Conservation (phyloP, 768 basidiomycete species). For the Lepiota venenata region DNA sequence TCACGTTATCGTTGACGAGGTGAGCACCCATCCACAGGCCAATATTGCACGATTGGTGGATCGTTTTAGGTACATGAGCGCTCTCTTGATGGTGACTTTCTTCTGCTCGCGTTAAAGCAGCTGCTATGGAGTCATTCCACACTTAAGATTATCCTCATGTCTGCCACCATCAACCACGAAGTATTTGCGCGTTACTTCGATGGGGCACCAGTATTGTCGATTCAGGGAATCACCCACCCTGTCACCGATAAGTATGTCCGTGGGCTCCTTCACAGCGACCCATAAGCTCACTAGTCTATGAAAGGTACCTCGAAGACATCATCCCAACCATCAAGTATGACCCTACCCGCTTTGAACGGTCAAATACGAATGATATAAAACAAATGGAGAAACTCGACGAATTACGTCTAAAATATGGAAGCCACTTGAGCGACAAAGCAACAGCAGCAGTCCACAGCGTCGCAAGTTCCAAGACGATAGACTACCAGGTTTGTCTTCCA, state of each 20-base stretch:
- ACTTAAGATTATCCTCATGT: slow-evolving; percentile 88
- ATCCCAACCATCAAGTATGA: slow-evolving; percentile 55
- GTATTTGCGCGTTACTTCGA: slow-evolving; percentile 82
- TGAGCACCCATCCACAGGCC: slow-evolving; percentile 23
- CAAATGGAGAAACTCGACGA: slow-evolving; percentile 29
- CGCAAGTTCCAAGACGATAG: slow-evolving; percentile 59
- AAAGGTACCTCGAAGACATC: slow-evolving; percentile 81
- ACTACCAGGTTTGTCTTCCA: slow-evolving; percentile 55
- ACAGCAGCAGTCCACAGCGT: slow-evolving; percentile 60
- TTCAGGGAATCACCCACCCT: slow-evolving; percentile 81
- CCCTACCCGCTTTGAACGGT: slow-evolving; percentile 38
- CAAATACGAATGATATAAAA: slow-evolving; percentile 36
- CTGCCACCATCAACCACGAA: slow-evolving; percentile 91
- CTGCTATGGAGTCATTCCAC: slow-evolving; percentile 58
- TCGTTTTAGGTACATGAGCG: slow-evolving; percentile 78
- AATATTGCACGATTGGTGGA: not conserved
- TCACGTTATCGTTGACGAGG: slow-evolving; percentile 92
- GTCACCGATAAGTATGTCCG: slow-evolving; percentile 67
- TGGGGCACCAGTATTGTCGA: slow-evolving; percentile 75
- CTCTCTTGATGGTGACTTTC: slow-evolving; percentile 86
- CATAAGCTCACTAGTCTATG: not conserved
- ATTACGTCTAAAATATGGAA: slow-evolving; percentile 45
- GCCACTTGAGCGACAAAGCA: slow-evolving; percentile 44
- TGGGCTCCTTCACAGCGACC: not conserved
- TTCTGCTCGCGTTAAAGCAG: slow-evolving; percentile 81